These are phyloP conservation scores for Eimeria maxima DNA, from an alignment of 169 alveolate genomes.

Conservation along the genomic window DNA sequence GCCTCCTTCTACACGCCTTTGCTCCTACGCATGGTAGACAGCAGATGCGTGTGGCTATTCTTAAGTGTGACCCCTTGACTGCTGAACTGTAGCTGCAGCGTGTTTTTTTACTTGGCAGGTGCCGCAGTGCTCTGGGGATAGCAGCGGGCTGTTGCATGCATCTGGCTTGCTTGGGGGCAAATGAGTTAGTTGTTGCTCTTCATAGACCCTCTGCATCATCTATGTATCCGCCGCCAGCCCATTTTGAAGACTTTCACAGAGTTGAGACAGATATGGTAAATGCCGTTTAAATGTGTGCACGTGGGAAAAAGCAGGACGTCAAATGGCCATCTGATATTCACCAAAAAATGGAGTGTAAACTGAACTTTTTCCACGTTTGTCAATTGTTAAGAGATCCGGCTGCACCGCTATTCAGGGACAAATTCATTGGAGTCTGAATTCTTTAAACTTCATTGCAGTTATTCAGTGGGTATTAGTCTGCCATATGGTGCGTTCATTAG, in stretches of 20 bases:
- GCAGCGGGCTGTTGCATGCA: neutral
- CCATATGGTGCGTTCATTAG: neutral
- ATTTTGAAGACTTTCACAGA: neutral
- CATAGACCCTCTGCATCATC: neutral
- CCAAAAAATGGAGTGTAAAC: neutral
- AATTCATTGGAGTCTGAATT: neutral
- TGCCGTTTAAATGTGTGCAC: neutral
- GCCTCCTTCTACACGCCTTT: neutral
- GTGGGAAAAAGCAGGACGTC: neutral
- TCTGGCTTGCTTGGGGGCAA: neutral
- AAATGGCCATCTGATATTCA: neutral
- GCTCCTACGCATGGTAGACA: neutral
- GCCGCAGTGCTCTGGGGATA: neutral
- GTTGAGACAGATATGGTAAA: neutral
- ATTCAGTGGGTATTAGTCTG: neutral
- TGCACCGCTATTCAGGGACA: neutral
- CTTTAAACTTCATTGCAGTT: neutral
- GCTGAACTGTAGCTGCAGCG: neutral
- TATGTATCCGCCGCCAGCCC: neutral
- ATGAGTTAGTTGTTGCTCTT: neutral
- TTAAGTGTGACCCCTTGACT: neutral
- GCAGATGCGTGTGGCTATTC: neutral
- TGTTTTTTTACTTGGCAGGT: neutral
- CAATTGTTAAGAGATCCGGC: neutral
- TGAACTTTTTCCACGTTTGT: neutral